Percentiles rank a stretch among this genome's conserved stretches.
Evolutionary conservation across 2,329 filamentous ascomycete species (phyloP).

Genomic region (Neofusicoccum kwambonambiense): DNA sequence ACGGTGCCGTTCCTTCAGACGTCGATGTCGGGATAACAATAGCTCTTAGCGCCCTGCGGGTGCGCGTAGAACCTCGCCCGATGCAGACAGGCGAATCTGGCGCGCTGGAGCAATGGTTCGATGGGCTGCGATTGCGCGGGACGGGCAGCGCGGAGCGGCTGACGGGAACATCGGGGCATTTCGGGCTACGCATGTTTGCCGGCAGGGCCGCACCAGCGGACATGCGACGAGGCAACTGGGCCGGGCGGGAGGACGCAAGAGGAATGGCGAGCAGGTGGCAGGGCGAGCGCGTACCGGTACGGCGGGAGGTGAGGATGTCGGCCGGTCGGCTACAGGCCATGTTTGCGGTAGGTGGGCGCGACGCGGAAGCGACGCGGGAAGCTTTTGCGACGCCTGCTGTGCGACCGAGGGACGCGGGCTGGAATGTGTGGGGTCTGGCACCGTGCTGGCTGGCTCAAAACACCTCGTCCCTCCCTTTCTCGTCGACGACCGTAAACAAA

Average conservation of each 20-base stretch:
- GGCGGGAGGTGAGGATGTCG: not conserved
- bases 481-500: not conserved
- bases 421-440: not conserved
- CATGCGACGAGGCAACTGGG: slow-evolving; percentile 2
- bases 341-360: not conserved
- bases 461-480: not conserved
- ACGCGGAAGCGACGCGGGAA: not conserved
- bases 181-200: not conserved
- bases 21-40: not conserved
- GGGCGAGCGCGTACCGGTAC: not conserved
- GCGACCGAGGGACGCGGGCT: not conserved
- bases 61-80: not conserved
- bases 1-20: not conserved
- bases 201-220: not conserved
- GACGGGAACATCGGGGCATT: not conserved
- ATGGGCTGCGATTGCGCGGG: not conserved
- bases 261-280: not conserved
- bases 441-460: not conserved
- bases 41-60: not conserved
- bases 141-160: not conserved
- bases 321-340: not conserved
- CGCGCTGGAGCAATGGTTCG: not conserved
- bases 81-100: not conserved
- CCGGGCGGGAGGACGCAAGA: slow-evolving; percentile 5
- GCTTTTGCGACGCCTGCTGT: not conserved